These are phyloP conservation scores for Sanguinoderma infundibulare DNA, from an alignment of 1,284 basidiomycete genomes.

Conservation along the genomic window DNA sequence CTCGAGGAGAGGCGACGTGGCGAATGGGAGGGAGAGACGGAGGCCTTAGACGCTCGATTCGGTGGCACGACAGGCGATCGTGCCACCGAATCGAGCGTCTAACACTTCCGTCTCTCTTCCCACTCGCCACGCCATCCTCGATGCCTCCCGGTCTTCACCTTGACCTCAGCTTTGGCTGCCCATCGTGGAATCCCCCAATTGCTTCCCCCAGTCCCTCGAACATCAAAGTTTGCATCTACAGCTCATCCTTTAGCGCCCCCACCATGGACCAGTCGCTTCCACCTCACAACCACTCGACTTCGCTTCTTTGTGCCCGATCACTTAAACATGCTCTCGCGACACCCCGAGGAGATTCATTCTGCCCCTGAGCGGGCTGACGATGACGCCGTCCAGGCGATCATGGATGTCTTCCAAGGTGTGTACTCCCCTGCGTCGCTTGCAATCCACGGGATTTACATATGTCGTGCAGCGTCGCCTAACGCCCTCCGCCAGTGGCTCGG, in stretches of 20 bases:
- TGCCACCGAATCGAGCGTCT: too few species aligned
- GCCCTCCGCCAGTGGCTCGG: too few species aligned
- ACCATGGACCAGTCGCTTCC: slow-evolving; percentile 18
- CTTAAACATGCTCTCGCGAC: slow-evolving; percentile 51
- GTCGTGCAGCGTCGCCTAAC: too few species aligned
- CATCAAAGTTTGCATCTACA: slow-evolving; percentile 47
- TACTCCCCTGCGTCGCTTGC: neutral
- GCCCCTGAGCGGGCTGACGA: slow-evolving; percentile 21
- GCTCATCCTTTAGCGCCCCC: slow-evolving; percentile 24
- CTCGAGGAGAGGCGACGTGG: too few species aligned
- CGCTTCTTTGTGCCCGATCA: slow-evolving; percentile 48
- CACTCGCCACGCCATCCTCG: slow-evolving; percentile 41
- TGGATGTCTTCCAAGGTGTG: slow-evolving; percentile 49
- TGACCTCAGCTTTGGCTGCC: slow-evolving; percentile 61
- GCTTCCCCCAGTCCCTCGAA: slow-evolving; percentile 66
- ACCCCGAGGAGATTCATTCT: slow-evolving; percentile 34
- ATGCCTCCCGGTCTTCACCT: slow-evolving; percentile 48
- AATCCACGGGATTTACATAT: neutral
- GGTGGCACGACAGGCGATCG: too few species aligned
- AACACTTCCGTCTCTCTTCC: too few species aligned
- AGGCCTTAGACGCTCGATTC: too few species aligned
- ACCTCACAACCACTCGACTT: slow-evolving; percentile 29
- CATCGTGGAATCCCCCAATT: slow-evolving; percentile 77
- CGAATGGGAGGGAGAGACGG: too few species aligned
- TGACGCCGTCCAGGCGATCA: slow-evolving; percentile 44